Evolutionary conservation across 2,329 filamentous ascomycete species (phyloP).

Genomic region (Piedraia hortae): DNA sequence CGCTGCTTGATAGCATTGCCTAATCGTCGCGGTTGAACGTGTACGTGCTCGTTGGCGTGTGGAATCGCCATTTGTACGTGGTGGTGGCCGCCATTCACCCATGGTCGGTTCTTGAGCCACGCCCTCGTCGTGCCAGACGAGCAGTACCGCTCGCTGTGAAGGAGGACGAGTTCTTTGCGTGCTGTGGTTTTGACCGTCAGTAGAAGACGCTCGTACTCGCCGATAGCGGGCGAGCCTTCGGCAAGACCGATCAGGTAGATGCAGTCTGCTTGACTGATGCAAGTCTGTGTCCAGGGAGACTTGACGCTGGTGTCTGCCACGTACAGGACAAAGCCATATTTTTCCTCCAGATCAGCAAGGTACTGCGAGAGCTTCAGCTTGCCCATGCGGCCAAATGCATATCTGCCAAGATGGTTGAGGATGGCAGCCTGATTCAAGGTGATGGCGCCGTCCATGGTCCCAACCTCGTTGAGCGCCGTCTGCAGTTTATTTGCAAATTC

Average conservation of each 20-base stretch:
- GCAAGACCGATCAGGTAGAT: conserved; percentile 80
- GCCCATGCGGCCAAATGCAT: conserved; percentile 93
- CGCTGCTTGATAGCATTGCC: conserved; percentile 71
- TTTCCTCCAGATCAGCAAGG: conserved; percentile 85
- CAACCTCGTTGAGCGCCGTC: conserved; percentile 69
- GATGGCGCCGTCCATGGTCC: conserved; percentile 53
- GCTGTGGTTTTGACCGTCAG: conserved; percentile 94
- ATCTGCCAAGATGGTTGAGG: conserved; percentile 74
- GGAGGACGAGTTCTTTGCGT: conserved; percentile 65
- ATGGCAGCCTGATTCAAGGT: conserved; percentile 84
- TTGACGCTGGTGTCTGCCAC: conserved; percentile 93
- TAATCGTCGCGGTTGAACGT: conserved; percentile 49
- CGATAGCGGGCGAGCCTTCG: conserved; percentile 68
- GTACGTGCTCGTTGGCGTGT: conserved; percentile 45
- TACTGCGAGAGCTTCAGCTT: conserved; percentile 91
- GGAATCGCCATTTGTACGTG: conserved; percentile 90
- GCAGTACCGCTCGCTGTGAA: conserved; percentile 76
- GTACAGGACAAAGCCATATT: conserved; percentile 84
- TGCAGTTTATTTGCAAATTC: conserved; percentile 81
- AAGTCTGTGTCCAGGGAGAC: conserved; percentile 93
- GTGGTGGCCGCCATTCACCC: conserved; percentile 95
- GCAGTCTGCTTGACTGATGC: conserved; percentile 87
- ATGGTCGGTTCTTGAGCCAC: conserved; percentile 71
- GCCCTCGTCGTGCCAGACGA: conserved; percentile 57
- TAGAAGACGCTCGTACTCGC: conserved; percentile 89